phyloP scores from a whole-genome alignment of 2,329 filamentous ascomycete species.

The Stagonosporopsis tanaceti region DNA sequence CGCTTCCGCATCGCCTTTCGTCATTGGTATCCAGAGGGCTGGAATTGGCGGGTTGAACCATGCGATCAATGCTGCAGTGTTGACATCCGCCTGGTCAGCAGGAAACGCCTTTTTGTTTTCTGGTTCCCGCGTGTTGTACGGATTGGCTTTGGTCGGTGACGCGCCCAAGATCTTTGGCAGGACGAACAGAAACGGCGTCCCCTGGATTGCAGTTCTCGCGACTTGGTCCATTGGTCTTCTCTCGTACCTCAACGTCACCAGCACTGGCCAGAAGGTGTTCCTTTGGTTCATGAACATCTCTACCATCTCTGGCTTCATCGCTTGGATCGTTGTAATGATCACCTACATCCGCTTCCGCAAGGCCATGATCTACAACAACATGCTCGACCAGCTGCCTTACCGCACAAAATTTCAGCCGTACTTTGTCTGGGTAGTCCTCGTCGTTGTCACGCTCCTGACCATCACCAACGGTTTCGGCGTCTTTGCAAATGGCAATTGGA shows the following conservation, averaged over 20 bases:
- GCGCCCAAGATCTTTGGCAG: conserved; percentile 61
- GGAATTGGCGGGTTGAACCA: conserved; percentile 73
- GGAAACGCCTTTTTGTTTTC: conserved; percentile 72
- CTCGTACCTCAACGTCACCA: conserved; percentile 60
- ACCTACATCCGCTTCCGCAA: conserved; percentile 67
- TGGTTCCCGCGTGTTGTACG: conserved; percentile 61
- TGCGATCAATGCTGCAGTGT: conserved; percentile 78
- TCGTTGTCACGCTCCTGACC: conserved; percentile 54
- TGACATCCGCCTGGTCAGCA: conserved; percentile 75
- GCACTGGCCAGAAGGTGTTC: conserved; percentile 61
- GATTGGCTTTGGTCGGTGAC: conserved; percentile 58
- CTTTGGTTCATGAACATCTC: conserved; percentile 76
- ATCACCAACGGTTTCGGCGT: conserved; percentile 57
- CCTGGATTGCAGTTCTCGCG: conserved; percentile 49
- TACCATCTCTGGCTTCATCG: conserved; percentile 64
- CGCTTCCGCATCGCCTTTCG: conserved; percentile 52
- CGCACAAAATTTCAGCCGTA: conserved; percentile 57
- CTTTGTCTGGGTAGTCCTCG: conserved; percentile 66
- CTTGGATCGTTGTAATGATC: conserved; percentile 64
- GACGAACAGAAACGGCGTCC: conserved; percentile 55
- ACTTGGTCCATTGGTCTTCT: conserved; percentile 55
- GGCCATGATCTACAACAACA: conserved; percentile 57
- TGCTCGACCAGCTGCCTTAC: conserved; percentile 64
- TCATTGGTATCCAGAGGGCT: conserved; percentile 74
- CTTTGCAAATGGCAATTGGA: conserved; percentile 60